Conservation (phyloP, 345 rosid species). For the Citrus hindsii region DNA sequence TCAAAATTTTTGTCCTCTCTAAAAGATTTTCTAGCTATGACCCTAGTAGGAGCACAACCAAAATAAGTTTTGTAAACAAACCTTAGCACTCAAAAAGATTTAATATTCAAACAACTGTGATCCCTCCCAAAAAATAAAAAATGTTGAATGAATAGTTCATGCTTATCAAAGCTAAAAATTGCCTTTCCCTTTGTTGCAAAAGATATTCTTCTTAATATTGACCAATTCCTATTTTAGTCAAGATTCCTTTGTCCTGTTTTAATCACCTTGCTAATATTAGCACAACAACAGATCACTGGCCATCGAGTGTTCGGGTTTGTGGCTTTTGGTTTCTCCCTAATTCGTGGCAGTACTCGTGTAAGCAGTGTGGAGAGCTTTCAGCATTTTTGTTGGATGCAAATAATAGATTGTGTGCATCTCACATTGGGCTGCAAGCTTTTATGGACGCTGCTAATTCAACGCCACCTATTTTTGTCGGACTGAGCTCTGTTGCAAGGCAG, state of each 20-base stretch:
- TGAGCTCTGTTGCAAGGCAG: constrained; percentile 86
- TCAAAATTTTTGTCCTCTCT: too few relatives aligned
- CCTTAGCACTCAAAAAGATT: neutral
- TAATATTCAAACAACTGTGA: neutral
- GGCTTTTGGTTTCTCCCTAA: too few relatives aligned
- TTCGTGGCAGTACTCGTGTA: too few relatives aligned
- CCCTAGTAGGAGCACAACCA: neutral
- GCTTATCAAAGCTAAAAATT: too few relatives aligned
- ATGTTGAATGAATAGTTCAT: too few relatives aligned
- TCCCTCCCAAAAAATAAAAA: neutral
- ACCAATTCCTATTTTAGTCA: neutral
- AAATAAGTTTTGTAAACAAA: too few relatives aligned
- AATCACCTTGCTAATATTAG: constrained; percentile 6
- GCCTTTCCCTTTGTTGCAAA: neutral
- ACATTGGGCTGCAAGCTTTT: constrained; percentile 53
- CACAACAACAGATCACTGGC: too few relatives aligned
- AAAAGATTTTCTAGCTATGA: too few relatives aligned
- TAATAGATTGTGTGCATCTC: constrained; percentile 48
- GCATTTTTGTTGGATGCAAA: too few relatives aligned
- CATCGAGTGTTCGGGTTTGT: too few relatives aligned
- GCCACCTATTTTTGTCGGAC: constrained; percentile 63
- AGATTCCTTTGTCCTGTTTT: neutral
- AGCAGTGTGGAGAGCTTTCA: too few relatives aligned
- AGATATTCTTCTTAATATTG: neutral
- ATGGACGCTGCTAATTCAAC: constrained; percentile 29